Base-by-base conservation (phyloP, 768 basidiomycete genomes). In the Mycena pura region DNA sequence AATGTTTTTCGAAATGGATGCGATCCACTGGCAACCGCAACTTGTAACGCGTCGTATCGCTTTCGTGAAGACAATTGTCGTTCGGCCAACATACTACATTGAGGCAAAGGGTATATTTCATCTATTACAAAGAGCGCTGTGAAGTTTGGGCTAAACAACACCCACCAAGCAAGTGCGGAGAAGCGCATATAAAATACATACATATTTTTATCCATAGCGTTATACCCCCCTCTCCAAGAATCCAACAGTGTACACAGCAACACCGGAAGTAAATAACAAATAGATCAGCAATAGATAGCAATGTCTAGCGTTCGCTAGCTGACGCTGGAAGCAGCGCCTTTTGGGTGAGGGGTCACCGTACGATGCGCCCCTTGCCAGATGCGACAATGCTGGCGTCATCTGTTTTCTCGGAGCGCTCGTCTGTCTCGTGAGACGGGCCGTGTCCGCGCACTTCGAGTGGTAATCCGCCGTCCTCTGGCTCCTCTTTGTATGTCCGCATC, bases 341-440 rank as follows among this genome's bases (percentile, higher is more conserved):
- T 64, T 64, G 41, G 24, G 28, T 11, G 21, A 21, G 27, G 27
- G 5, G 27, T 65, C 55, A 65, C 49, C 58, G 59, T 21, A 59
- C 36, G 34, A 32, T 31, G 45, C 32, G 56, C 31, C n/a, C n/a
- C n/a, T 61, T 65, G 14, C 60, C 45, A 17, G 40, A 6, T 22
- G 57, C 60, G 7, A 58, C 19, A 50, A 56, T 59, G 48, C 60
- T 62, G 36, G 31, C 47, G 34, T 61, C 64, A 40, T 65, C 64
- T 28, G 64, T 62, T 57, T 66, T 66, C 53, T 66, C 64, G 38
- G 64, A 62, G 57, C 44, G 64, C 11, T 31, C 56, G 41, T 65
- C 64, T 6, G 41, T 31, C 28, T 62, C 40, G 39, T 52, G 21
- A 10, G 64, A 58, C 6, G 39, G 41, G 17, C 45, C 63, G 41